A percentile compares a stretch with the other conserved stretches of the same genome.
Evolutionary conservation across 2,329 filamentous ascomycete genomes (phyloP).

Genomic region (Fusarium neocosmosporiellum): DNA sequence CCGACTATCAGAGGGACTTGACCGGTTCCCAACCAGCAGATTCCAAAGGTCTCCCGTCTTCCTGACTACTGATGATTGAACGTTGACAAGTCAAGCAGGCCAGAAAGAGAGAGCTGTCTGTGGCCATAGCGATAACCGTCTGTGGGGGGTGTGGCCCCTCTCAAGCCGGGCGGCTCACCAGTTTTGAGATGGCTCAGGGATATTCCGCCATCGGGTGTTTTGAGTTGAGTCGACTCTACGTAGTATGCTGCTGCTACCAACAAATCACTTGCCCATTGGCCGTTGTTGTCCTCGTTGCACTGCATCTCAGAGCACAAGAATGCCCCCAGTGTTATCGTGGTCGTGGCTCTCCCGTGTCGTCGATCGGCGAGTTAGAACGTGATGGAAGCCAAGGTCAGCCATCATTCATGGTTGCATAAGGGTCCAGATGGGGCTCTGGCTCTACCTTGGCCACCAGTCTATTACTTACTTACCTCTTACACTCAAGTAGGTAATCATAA

Average conservation of each 20-base stretch:
- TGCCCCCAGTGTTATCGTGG: slow-evolving; percentile 6
- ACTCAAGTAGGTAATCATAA: slow-evolving; percentile 2
- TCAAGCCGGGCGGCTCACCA: slow-evolving; percentile 1
- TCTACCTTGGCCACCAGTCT: slow-evolving; percentile 6
- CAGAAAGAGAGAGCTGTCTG: neutral
- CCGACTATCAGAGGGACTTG: neutral
- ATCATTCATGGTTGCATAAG: slow-evolving; percentile 32
- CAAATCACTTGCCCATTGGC: neutral
- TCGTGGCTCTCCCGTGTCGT: slow-evolving; percentile 3
- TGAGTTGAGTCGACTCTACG: slow-evolving; percentile 34
- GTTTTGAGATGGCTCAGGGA: slow-evolving; percentile 35
- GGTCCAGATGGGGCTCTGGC: slow-evolving; percentile 19
- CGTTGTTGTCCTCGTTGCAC: slow-evolving; percentile 19
- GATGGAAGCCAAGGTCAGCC: slow-evolving; percentile 21
- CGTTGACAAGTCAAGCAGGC: neutral
- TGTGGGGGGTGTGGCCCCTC: neutral
- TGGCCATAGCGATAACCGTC: slow-evolving; percentile 12
- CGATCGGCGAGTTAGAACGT: slow-evolving; percentile 17
- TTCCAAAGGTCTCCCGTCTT: neutral
- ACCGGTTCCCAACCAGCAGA: neutral
- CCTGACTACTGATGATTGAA: neutral
- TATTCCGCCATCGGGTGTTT: slow-evolving; percentile 40
- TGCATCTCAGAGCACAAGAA: slow-evolving; percentile 3
- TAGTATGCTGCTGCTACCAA: slow-evolving; percentile 22
- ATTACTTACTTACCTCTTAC: neutral